Conservation (phyloP, 1,139 yeast species). For the Debaryomycetaceae sp. region DNA sequence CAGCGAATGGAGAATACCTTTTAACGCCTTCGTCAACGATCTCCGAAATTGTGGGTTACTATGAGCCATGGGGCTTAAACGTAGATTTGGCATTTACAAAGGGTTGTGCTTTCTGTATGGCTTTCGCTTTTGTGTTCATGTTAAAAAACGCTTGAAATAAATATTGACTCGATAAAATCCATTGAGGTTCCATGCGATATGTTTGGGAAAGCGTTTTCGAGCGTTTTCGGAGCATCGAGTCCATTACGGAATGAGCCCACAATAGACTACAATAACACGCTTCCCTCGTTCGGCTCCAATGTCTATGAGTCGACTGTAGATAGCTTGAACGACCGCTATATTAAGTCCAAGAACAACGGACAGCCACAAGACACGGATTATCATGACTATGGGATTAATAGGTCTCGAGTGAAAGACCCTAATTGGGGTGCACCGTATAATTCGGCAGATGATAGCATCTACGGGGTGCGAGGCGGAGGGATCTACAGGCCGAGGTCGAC, state of each 20-base stretch:
- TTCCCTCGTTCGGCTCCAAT: slow-evolving; percentile 10
- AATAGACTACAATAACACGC: slow-evolving; percentile 32
- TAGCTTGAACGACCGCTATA: background rate
- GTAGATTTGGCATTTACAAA: too few relatives aligned
- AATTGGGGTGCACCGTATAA: background rate
- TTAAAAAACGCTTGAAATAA: background rate
- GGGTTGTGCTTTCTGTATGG: background rate
- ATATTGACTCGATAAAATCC: background rate
- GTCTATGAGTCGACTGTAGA: slow-evolving; percentile 5
- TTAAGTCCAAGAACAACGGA: background rate
- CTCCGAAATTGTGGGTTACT: too few relatives aligned
- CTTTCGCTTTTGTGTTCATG: background rate
- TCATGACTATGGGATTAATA: background rate
- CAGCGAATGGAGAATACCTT: too few relatives aligned
- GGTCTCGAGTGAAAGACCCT: background rate
- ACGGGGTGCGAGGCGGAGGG: background rate
- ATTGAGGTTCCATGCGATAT: background rate
- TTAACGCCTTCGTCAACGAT: too few relatives aligned
- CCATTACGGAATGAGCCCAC: slow-evolving; percentile 35
- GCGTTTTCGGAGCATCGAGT: slow-evolving; percentile 11
- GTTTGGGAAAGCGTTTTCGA: slow-evolving; percentile 7
- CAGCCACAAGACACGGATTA: background rate
- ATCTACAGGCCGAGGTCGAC: background rate
- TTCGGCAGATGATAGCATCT: background rate
- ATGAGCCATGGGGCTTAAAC: too few relatives aligned